phyloP scores from a whole-genome alignment of 805 yeast species.

The Saccharomycopsis babjevae region DNA sequence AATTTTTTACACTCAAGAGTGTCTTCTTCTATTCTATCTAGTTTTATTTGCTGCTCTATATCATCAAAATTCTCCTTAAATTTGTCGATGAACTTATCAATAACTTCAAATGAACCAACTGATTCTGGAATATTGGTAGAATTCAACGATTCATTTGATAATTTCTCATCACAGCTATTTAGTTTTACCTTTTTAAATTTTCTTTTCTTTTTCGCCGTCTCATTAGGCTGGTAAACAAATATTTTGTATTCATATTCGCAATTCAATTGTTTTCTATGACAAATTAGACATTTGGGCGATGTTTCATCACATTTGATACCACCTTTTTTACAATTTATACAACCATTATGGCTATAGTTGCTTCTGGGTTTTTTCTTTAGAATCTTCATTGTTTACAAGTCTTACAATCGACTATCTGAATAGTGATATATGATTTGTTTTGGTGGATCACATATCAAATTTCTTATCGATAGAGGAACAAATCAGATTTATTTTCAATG shows the following conservation, averaged over 20 bases:
- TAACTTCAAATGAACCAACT: constrained; percentile 1
- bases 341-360: constrained; percentile 4
- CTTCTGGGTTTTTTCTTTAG: background rate
- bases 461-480: no score
- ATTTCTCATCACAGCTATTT: background rate
- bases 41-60: background rate
- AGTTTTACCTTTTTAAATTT: constrained; percentile 1
- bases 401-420: no score
- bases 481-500: no score
- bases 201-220: background rate
- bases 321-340: constrained; percentile 1
- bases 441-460: no score
- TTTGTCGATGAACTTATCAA: constrained; percentile 4
- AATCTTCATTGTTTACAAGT: background rate
- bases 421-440: no score
- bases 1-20: background rate
- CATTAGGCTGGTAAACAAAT: background rate
- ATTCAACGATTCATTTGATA: background rate
- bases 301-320: constrained; percentile 5
- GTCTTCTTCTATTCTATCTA: background rate
- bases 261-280: background rate
- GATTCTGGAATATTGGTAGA: background rate
- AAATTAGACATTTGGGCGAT: background rate
- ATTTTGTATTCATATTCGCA: background rate
- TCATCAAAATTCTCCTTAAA: constrained; percentile 1